Base-by-base conservation (phyloP, 768 basidiomycete species). In the Auriscalpium orientale region DNA sequence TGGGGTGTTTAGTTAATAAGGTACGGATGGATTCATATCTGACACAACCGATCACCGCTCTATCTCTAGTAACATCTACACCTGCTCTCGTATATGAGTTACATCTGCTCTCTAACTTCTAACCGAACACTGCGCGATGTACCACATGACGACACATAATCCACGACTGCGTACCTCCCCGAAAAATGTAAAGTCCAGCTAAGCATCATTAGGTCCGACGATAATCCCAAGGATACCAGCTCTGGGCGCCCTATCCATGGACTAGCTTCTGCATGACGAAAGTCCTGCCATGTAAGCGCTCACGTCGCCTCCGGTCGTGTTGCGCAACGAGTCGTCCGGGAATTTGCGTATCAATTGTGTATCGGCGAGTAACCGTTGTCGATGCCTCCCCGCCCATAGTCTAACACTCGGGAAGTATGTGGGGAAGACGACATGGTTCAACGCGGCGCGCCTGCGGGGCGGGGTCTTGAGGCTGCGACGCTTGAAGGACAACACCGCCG, bases 291-390 rank as follows among this genome's bases (percentile, higher is more conserved):
- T 0, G 58, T 48, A 11, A 11, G 10, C 51, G 4, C 58, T 53
- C 50, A 59, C 9, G 62, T 59, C 44, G 74, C 66, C 58, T 73
- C 55, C 8, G 74, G 73, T 73, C 45, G 74, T 62, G 53, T 79
- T 60, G 56, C 48, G 56, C 16, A 51, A 22, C 11, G 8, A 11
- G 34, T 51, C 58, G 20, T 51, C n/a, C 52, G 21, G 56, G 33
- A 13, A 58, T 53, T n/a, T 18, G 58, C 8, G 45, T 1, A 35
- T 58, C 38, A 5, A 60, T 43, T 43, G 6, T 60, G 58, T 15
- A 60, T 60, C 22, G 58, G 58, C 7, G 58, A 60, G 44, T 56
- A 58, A 2, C 54, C 8, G 5, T 12, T 45, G 7, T 56, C 58
- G 10, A 36, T n/a, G 21, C 58, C 22, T 9, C 51, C 34, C 16